Evolutionary conservation across 495 filamentous ascomycete genomes (phyloP), one percentile per base, ranked within the genome.

Genomic region (Chaetomium cochliodes): DNA sequence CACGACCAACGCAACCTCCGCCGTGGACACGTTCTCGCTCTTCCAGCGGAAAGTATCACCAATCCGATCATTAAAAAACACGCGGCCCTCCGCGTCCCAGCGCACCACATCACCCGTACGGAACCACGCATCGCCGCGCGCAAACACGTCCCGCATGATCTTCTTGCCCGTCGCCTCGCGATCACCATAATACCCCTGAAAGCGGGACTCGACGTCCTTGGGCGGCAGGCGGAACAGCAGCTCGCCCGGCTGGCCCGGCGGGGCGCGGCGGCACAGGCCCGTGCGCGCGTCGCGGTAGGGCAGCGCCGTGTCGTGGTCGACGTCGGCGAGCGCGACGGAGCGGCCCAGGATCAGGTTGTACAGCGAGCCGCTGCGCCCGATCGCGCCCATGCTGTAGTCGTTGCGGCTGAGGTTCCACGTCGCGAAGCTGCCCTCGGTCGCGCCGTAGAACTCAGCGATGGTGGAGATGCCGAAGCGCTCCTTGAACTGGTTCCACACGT

Each of bases 21-120:
- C 87, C 0, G 93, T 94, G 11, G 87, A 89, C 3, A 97, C 91
- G 61, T 97, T 98, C 77, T 98, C 93, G 51, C 86, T 87, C 80
- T 96, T 97, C 93, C 93, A 98, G 20, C 93, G 86, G 79, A 91
- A 98, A 0, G 93, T 97, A 70, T 98, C 93, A 58, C 93, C 93
- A 44, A 98, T 88, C 13, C 92, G 89, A 73, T 98, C 94, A 50
- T 85, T 84, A 75, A 98, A 98, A 75, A 83, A 96, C 79, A 88
- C 88, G 16, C 88, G 80, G 8, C 91, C 90, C 63, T 96, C 87
- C 0, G 60, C 60, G 64, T 92, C 90, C 76, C 82, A 84, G 42
- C 86, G 82, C 22, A 97, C 74, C 25, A 97, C 82, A 71, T 98
- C 93, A 8, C 93, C 93, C 0, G 89, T 89, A 0, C 93, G 86